These are phyloP conservation scores for Mucor ambiguus DNA, from an alignment of 371 early-diverging fungal genomes.

Conservation along the genomic window DNA sequence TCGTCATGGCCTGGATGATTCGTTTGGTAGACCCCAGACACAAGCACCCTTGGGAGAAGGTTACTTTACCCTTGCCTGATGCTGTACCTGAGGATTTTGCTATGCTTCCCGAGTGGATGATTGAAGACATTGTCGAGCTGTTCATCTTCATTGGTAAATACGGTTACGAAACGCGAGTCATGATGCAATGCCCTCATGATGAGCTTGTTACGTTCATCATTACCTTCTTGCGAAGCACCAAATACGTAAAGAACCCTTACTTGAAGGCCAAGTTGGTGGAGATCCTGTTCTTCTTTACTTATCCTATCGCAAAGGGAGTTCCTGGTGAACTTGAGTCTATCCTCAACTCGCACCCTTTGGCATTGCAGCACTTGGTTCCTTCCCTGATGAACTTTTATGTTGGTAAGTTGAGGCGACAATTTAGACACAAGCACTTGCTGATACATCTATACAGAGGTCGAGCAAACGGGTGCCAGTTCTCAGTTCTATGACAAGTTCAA, in stretches of 20 bases:
- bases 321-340: constrained; percentile 70
- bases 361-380: constrained; percentile 74
- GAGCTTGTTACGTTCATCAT: constrained; percentile 82
- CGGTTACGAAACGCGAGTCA: constrained; percentile 64
- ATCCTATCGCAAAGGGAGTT: constrained; percentile 44
- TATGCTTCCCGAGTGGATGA: constrained; percentile 90
- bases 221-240: constrained; percentile 74
- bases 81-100: constrained; percentile 64
- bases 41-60: constrained; percentile 55
- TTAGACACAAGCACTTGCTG: no score
- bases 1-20: constrained; percentile 83
- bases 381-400: constrained; percentile 90
- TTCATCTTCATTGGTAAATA: constrained; percentile 66
- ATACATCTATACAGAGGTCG: constrained; percentile 69
- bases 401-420: constrained; percentile 43
- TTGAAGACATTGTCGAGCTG: constrained; percentile 86
- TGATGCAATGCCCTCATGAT: constrained; percentile 62
- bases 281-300: constrained; percentile 80
- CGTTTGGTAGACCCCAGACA: constrained; percentile 60
- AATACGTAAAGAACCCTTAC: constrained; percentile 92
- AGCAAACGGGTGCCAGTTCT: constrained; percentile 89
- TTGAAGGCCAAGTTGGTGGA: constrained; percentile 94
- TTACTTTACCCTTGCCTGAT: constrained; percentile 58
- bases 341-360: constrained; percentile 74
- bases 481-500: constrained; percentile 99